Conservation (phyloP, 495 filamentous ascomycete genomes). For the Talaromyces liani region DNA sequence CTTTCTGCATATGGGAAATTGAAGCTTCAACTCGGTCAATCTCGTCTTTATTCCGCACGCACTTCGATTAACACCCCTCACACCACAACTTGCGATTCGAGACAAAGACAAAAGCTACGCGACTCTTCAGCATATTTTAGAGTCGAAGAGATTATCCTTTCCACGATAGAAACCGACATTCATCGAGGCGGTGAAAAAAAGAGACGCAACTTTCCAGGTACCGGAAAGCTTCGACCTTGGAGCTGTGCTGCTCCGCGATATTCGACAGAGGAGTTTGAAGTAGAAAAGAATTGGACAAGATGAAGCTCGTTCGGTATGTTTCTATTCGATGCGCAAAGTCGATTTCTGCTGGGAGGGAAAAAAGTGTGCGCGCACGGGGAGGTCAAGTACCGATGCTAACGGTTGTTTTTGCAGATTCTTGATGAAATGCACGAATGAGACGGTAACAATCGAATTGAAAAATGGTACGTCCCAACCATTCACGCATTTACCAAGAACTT, state of each 20-base stretch:
- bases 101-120: not conserved
- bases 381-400: conserved; percentile 5
- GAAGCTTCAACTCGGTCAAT: not conserved
- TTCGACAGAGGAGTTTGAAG: not conserved
- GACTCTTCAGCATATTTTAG: not conserved
- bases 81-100: not conserved
- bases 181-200: not conserved
- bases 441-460: conserved; percentile 94
- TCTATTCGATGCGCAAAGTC: conserved; percentile 27
- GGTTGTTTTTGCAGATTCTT: conserved; percentile 60
- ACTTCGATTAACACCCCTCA: not conserved
- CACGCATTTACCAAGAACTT: too few species aligned
- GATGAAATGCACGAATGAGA: conserved; percentile 98
- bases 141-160: too few species aligned
- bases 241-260: not conserved
- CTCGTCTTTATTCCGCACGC: not conserved
- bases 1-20: not conserved
- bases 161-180: not conserved
- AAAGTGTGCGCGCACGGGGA: conserved; percentile 5
- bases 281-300: conserved; percentile 33
- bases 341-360: conserved; percentile 17
- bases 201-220: not conserved
- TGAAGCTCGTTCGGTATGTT: conserved; percentile 98
- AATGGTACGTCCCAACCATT: conserved; percentile 58
- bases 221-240: not conserved